Percentiles rank a stretch among this genome's conserved stretches.
Evolutionary conservation across 306 rosid genomes (phyloP).

Genomic region (Acacia acuminata): DNA sequence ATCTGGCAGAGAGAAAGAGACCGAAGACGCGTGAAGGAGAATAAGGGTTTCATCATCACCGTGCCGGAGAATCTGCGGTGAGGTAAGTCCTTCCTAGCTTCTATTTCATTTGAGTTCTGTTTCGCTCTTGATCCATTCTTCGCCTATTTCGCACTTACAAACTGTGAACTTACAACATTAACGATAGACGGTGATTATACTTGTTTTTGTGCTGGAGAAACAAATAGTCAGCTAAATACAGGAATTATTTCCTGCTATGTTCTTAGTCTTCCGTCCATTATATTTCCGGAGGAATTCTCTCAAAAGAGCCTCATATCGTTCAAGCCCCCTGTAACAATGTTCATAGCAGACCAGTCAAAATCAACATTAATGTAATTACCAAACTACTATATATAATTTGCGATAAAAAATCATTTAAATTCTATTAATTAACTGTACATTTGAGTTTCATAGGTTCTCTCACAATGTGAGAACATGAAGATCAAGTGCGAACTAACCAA

Average conservation of each 20-base stretch:
- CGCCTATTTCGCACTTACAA: no score
- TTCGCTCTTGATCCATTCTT: no score
- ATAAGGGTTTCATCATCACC: no score
- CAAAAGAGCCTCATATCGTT: constrained; percentile 51
- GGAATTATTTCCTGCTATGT: constrained; percentile 60
- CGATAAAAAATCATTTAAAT: background rate
- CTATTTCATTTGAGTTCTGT: no score
- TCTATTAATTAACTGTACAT: background rate
- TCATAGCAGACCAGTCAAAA: constrained; percentile 6
- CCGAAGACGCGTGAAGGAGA: no score
- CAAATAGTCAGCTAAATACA: no score
- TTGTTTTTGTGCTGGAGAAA: no score
- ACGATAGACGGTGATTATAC: no score
- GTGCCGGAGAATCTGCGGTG: no score
- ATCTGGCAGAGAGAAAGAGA: no score
- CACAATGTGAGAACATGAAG: background rate
- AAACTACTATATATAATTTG: background rate
- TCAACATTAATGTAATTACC: background rate
- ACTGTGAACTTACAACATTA: no score
- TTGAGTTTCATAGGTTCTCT: background rate
- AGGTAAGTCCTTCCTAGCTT: no score
- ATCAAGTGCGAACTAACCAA: background rate
- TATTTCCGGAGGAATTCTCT: constrained; percentile 59
- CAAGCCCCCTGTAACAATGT: constrained; percentile 47
- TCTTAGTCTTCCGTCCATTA: constrained; percentile 72